Base-by-base conservation (phyloP, 2,329 filamentous ascomycete genomes). In the Xylaria polymorpha region DNA sequence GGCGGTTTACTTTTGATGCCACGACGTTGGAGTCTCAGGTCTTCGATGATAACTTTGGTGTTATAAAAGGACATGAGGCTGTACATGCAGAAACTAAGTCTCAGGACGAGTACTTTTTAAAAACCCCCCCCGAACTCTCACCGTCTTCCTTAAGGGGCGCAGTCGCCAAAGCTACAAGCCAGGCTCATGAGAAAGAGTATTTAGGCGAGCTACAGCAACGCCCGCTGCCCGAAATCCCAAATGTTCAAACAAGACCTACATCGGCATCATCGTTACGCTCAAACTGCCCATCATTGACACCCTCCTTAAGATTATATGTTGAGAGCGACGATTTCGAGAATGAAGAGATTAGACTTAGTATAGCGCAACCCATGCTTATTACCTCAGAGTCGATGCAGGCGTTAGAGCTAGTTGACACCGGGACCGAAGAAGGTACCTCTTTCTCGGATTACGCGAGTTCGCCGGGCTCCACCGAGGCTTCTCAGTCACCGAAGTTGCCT, bases 241-340 rank as follows among this genome's bases (percentile, higher is more conserved):
- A 62, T 22, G 18, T 48, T n/a, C 63, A 67, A 29, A 69, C 73
- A 39, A 75, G 75, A 43, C 74, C 71, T 48, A 53, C 71, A 8
- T 79, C 78, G 1, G 71, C 67, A 22, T 77, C 73, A 10, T 79
- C 77, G 10, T 46, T 77, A 3, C 67, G 72, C 29, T 79, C 77
- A 5, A 76, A 64, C 51, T 78, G 78, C 29, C 77, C 77, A 35
- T 79, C 78, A 3, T 67, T 79, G 25, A 79, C 78, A 12, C 76
- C 78, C 8, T 79, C 77, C 8, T 61, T 79, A 55, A 74, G 71
- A 61, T 71, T 75, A 35, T 79, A 78, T 22, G 77, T 74, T 41
- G 75, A 79, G 29, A 77, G 76, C 56, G 77, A 74, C n/a, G 76
- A 77, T 46, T 79, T 79, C 15, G 73, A 76, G 32, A 73, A 75